Percentiles rank a stretch among this genome's conserved stretches.
Conservation (phyloP, 2,329 filamentous ascomycete genomes). For the Alternaria brassicae region DNA sequence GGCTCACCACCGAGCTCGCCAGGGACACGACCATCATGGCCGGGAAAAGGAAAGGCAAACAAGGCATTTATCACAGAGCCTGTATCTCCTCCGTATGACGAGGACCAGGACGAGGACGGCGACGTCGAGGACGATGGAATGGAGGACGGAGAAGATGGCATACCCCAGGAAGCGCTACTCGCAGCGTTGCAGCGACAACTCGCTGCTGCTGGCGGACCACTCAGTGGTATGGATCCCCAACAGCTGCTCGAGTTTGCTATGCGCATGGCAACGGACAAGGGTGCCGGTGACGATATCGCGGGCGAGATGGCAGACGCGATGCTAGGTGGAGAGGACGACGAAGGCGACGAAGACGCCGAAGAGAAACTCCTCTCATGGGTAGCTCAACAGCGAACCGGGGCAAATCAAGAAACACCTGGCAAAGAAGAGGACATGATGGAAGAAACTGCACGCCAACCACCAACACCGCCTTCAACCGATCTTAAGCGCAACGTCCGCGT, state of each 20-base stretch:
- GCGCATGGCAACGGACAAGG: constrained; percentile 55
- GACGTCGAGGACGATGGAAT: constrained; percentile 24
- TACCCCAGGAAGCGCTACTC: constrained; percentile 52
- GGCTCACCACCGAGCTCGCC: constrained; percentile 28
- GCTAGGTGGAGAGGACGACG: constrained; percentile 47
- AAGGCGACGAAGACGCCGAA: constrained; percentile 35
- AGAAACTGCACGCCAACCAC: constrained; percentile 18
- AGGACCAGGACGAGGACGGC: constrained; percentile 24
- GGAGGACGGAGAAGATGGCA: constrained; percentile 23
- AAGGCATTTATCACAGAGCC: constrained; percentile 17
- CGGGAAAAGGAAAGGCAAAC: constrained; percentile 19
- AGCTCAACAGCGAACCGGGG: constrained; percentile 35
- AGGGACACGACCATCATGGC: constrained; percentile 11
- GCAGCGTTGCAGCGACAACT: constrained; percentile 45
- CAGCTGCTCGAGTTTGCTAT: constrained; percentile 54
- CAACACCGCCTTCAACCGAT: constrained; percentile 34
- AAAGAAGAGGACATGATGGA: constrained; percentile 17
- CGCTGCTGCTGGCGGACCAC: constrained; percentile 42
- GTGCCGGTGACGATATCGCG: constrained; percentile 52
- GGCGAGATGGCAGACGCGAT: constrained; percentile 54
- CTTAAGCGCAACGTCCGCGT: constrained; percentile 23
- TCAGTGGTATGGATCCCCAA: constrained; percentile 52
- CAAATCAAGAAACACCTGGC: background rate
- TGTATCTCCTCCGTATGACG: constrained; percentile 22
- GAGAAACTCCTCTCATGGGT: constrained; percentile 45